Percentiles rank a stretch among this genome's conserved stretches.
Evolutionary conservation across 2,329 filamentous ascomycete genomes (phyloP).

Genomic region (Pseudogymnoascus sp.): DNA sequence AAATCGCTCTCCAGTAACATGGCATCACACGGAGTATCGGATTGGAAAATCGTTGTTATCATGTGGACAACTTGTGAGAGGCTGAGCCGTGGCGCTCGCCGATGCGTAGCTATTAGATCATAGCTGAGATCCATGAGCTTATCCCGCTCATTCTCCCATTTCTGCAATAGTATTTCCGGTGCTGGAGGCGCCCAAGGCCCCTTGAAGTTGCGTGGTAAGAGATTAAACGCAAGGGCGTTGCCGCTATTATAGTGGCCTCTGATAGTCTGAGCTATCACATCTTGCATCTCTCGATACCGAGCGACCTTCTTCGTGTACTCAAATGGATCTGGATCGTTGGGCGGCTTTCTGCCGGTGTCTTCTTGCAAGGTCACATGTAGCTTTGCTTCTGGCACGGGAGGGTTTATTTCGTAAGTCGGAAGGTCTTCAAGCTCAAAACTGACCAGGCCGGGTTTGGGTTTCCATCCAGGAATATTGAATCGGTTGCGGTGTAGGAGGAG

Average conservation of each 20-base stretch:
- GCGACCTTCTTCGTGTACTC: conserved; percentile 2
- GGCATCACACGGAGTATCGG: not conserved
- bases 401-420: not conserved
- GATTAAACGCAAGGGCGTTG: not conserved
- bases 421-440: not conserved
- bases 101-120: not conserved
- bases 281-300: not conserved
- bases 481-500: not conserved
- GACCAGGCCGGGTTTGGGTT: not conserved
- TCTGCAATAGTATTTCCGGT: not conserved
- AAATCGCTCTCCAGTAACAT: not conserved
- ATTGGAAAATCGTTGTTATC: not conserved
- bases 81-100: not conserved
- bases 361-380: conserved; percentile 1
- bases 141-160: not conserved
- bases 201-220: not conserved
- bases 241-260: not conserved
- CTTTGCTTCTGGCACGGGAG: not conserved
- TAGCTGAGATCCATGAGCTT: not conserved
- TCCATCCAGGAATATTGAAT: not conserved
- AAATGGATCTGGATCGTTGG: not conserved
- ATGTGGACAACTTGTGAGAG: not conserved
- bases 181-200: not conserved
- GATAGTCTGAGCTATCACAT: not conserved
- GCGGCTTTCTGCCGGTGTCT: not conserved